phyloP scores from a whole-genome alignment of 164 flowering plant species.

The Stephania japonica region DNA sequence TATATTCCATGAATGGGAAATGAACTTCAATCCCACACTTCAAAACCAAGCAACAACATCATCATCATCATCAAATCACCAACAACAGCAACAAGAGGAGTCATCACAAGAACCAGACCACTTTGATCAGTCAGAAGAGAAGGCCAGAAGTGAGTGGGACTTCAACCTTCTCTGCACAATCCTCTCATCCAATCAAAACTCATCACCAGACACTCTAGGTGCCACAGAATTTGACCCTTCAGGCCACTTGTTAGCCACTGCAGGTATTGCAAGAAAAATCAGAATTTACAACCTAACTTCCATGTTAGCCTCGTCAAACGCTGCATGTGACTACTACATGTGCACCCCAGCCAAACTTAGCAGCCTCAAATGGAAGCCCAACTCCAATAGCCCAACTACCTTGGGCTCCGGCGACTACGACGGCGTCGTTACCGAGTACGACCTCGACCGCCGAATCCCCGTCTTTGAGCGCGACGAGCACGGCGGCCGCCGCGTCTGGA shows the following conservation, averaged over 20 bases:
- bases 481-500: slow-evolving; percentile 70
- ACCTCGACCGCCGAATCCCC: slow-evolving; percentile 44
- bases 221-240: slow-evolving; percentile 57
- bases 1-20: slow-evolving; percentile 30
- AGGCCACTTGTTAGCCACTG: slow-evolving; percentile 47
- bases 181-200: slow-evolving; percentile 24
- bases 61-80: not conserved
- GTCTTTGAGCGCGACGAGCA: slow-evolving; percentile 75
- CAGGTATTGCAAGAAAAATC: slow-evolving; percentile 66
- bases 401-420: slow-evolving; percentile 70
- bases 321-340: slow-evolving; percentile 43
- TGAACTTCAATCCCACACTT: slow-evolving; percentile 18
- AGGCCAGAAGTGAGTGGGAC: slow-evolving; percentile 51
- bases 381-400: slow-evolving; percentile 28
- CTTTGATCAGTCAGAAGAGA: not conserved
- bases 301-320: slow-evolving; percentile 15
- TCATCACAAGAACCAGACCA: slow-evolving; percentile 3
- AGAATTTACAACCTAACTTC: slow-evolving; percentile 34
- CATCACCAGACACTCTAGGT: slow-evolving; percentile 55
- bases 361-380: slow-evolving; percentile 61
- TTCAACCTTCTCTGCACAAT: slow-evolving; percentile 44
- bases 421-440: slow-evolving; percentile 67
- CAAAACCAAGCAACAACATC: slow-evolving; percentile 9
- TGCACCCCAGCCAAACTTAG: slow-evolving; percentile 74
- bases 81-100: not conserved